These are phyloP conservation scores for Dothideomycetes sp. DNA, from an alignment of 2,329 filamentous ascomycete species.

Conservation along the genomic window DNA sequence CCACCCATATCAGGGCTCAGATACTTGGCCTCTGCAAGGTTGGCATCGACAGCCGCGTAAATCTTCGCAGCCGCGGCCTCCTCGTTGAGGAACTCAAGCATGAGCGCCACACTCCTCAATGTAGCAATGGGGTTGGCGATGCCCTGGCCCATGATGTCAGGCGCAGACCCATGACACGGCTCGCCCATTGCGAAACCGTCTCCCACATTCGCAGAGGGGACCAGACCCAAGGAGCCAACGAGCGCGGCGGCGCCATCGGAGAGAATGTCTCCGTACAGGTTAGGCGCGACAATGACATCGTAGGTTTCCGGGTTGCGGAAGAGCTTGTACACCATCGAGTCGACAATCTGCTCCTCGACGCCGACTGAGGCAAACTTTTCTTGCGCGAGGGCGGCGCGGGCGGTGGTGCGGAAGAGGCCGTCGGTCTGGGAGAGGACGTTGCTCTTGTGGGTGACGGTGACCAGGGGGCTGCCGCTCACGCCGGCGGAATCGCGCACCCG, in stretches of 20 bases:
- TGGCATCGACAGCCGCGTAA: constrained; percentile 83
- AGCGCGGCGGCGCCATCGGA: constrained; percentile 92
- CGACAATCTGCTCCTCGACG: constrained; percentile 96
- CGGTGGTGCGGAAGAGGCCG: constrained; percentile 79
- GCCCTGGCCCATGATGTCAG: constrained; percentile 84
- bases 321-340: constrained; percentile 99
- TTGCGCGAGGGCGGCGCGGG: constrained; percentile 59
- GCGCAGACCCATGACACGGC: constrained; percentile 92
- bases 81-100: constrained; percentile 92
- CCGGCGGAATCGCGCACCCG: constrained; percentile 56
- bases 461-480: constrained; percentile 59
- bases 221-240: constrained; percentile 82
- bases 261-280: constrained; percentile 94
- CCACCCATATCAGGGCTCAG: constrained; percentile 87
- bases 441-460: constrained; percentile 97
- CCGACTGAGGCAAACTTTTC: constrained; percentile 52
- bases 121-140: constrained; percentile 97
- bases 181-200: constrained; percentile 93
- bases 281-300: constrained; percentile 96
- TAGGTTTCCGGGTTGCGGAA: constrained; percentile 92
- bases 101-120: constrained; percentile 77
- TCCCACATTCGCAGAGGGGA: constrained; percentile 90
- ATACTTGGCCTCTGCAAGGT: constrained; percentile 70
- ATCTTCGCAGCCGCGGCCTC: constrained; percentile 79
- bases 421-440: constrained; percentile 96